Evolutionary conservation across 2,329 filamentous ascomycete genomes (phyloP), one percentile per base, ranked within the genome.

Genomic region (Sporothrix dimorphospora): DNA sequence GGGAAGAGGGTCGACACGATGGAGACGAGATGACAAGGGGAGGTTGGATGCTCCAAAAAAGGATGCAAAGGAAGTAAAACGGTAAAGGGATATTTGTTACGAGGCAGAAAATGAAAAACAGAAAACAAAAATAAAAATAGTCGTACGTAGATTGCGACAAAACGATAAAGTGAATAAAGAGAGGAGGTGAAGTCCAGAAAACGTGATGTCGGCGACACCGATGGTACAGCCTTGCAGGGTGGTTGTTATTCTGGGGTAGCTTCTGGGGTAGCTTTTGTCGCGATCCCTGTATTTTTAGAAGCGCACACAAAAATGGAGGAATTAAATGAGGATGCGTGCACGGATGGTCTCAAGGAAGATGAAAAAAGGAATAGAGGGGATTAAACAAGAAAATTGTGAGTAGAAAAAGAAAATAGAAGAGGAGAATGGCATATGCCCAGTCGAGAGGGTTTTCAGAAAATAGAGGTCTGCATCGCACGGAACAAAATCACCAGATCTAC

Each of bases 201-300:
- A 66, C 45, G 63, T 66, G 63, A 49, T 16, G 63, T 49, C 65
- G 45, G 65, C 65, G 27, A 53, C 45, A 53, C 65, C 65, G 47
- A 68, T n/a, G 65, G 30, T 24, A 53, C 47, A 51, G 65, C 47
- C 65, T 68, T 68, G 65, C 47, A 53, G n/a, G 45, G 65, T 49
- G 63, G 42, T 30, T 66, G 12, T 49, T 34, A 21, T 49, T 66
- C 63, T 66, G 63, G 63, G 63, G 63, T 47, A 66, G 61, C 61
- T 66, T 27, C 40, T 30, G 61, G 61, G 61, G 61, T 66, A 47
- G 61, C 21, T 66, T 45, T 65, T 45, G n/a, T 66, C 57, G 61
- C 12, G 40, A 47, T 11, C 61, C 40, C 40, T 66, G 61, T 30
- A 47, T 30, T 66, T 47, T 66, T 66, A 34, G 61, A 66, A 47